A percentile compares a stretch with the other conserved stretches of the same genome.
Conservation (phyloP, 805 yeast genomes). For the Nadsonia fulvescens region DNA sequence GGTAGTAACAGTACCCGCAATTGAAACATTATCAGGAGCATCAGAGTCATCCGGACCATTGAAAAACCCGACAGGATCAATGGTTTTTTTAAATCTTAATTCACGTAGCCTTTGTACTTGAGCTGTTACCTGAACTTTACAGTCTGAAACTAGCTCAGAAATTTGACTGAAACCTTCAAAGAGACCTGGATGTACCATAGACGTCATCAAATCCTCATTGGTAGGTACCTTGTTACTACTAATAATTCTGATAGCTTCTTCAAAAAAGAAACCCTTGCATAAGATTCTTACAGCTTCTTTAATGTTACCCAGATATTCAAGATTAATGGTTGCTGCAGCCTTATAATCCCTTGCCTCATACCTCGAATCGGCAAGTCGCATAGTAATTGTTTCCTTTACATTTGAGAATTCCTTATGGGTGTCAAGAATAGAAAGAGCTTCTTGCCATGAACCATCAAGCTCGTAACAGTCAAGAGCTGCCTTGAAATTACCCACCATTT, state of each 20-base stretch:
- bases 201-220: constrained; percentile 22
- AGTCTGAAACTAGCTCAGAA: constrained; percentile 87
- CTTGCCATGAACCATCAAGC: constrained; percentile 64
- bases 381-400: no score
- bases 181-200: constrained; percentile 51
- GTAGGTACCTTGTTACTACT: constrained; percentile 21
- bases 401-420: no score
- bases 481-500: constrained; percentile 36
- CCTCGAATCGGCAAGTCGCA: no score
- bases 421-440: constrained; percentile 49
- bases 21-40: constrained; percentile 81
- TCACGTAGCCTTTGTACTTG: constrained; percentile 75
- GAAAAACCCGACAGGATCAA: constrained; percentile 76
- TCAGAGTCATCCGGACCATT: constrained; percentile 53
- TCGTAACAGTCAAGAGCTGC: constrained; percentile 57
- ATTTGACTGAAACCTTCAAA: constrained; percentile 77
- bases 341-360: no score
- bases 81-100: constrained; percentile 61
- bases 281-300: constrained; percentile 46
- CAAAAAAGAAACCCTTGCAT: constrained; percentile 60
- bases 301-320: constrained; percentile 39
- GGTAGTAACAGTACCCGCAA: constrained; percentile 88
- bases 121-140: constrained; percentile 66
- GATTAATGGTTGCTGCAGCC: constrained; percentile 67
- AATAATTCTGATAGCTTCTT: constrained; percentile 57